A percentile compares a stretch with the other conserved stretches of the same genome.
Conservation (phyloP, 495 filamentous ascomycete species). For the Aspergillus sclerotioniger region DNA sequence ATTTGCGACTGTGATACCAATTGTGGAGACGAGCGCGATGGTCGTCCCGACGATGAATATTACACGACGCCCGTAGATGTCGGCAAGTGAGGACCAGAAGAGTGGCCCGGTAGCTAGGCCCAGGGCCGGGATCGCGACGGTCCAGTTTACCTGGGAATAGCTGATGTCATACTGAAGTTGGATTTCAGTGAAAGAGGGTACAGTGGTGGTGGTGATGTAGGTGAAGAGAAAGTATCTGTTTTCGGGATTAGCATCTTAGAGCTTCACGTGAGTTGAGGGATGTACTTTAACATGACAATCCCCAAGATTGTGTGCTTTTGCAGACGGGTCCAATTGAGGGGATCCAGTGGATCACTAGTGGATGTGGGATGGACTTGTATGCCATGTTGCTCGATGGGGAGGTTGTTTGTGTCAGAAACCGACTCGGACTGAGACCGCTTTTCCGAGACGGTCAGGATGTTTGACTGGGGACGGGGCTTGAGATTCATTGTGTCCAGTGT, state of each 20-base stretch:
- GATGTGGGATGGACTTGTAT: constrained; percentile 48
- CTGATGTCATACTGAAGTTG: constrained; percentile 48
- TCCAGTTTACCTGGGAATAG: constrained; percentile 61
- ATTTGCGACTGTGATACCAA: constrained; percentile 48
- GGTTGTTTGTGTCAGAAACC: constrained; percentile 12
- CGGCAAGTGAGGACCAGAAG: constrained; percentile 56
- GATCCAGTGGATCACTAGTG: constrained; percentile 55
- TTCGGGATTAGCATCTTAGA: background rate
- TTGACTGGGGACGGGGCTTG: background rate
- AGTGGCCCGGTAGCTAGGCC: constrained; percentile 58
- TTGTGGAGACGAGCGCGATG: constrained; percentile 52
- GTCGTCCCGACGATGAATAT: constrained; percentile 55
- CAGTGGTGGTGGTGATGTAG: constrained; percentile 61
- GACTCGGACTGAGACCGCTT: background rate
- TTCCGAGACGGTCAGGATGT: background rate
- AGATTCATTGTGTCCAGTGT: too few relatives aligned
- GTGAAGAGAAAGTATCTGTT: constrained; percentile 64
- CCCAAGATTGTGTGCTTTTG: constrained; percentile 53
- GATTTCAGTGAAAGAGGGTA: constrained; percentile 55
- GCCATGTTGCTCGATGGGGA: constrained; percentile 29
- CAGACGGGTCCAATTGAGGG: constrained; percentile 52
- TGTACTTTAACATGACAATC: constrained; percentile 59
- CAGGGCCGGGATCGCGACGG: constrained; percentile 59
- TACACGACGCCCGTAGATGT: constrained; percentile 56
- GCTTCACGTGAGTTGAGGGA: background rate